Conservation (phyloP, 768 basidiomycete species). For the Chiua virens region DNA sequence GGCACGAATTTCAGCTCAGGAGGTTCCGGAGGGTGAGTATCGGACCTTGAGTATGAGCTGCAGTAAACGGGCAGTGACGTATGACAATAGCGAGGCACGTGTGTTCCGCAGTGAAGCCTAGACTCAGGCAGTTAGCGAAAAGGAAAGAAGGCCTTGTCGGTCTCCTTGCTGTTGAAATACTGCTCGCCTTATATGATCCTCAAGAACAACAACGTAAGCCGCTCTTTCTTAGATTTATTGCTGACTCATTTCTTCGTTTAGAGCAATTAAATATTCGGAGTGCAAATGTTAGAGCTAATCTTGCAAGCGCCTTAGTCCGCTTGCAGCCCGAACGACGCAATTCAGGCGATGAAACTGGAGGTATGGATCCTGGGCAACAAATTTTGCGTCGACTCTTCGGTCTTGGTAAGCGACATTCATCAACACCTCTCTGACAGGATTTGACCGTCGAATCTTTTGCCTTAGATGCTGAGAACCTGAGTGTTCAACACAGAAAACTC, state of each 20-base stretch:
- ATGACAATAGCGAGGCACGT: background rate
- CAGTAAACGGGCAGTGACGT: background rate
- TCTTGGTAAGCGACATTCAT: constrained; percentile 5
- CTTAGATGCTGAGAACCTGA: constrained; percentile 8
- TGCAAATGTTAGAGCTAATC: constrained; percentile 13
- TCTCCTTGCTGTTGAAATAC: constrained; percentile 20
- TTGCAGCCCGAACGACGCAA: background rate
- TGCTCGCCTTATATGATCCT: constrained; percentile 10
- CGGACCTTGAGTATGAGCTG: background rate
- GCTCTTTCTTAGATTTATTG: background rate
- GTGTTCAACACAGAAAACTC: constrained; percentile 2
- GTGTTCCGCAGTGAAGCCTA: constrained; percentile 9
- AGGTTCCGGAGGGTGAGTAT: constrained; percentile 10
- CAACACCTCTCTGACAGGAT: background rate
- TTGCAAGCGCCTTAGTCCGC: constrained; percentile 14
- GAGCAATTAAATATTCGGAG: constrained; percentile 8
- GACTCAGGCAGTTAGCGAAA: constrained; percentile 14
- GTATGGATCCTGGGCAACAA: background rate
- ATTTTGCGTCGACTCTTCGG: constrained; percentile 16
- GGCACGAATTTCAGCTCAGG: constrained; percentile 6
- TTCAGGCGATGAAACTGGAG: background rate
- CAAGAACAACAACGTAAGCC: constrained; percentile 3
- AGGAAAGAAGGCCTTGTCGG: constrained; percentile 11
- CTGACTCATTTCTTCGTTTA: background rate
- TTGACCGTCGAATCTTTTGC: background rate